Conservation (phyloP, 257 asterid species). For the Solanum bulbocastanum region DNA sequence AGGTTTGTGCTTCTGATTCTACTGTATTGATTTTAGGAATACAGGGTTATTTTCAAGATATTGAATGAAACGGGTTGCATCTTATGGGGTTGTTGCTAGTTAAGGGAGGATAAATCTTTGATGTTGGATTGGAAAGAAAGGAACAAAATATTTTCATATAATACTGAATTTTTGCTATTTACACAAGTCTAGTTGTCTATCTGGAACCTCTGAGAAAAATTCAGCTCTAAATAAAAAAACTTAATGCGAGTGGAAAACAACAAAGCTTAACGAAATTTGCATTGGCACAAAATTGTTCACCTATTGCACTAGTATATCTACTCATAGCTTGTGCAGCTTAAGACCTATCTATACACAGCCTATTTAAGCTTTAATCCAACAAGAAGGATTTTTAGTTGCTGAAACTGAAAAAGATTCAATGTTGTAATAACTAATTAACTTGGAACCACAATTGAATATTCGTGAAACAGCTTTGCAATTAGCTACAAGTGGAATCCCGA, state of each 20-base stretch:
- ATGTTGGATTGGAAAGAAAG: background rate
- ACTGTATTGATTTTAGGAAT: background rate
- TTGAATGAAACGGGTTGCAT: background rate
- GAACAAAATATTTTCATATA: background rate
- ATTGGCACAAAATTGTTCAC: background rate
- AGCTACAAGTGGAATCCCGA: background rate
- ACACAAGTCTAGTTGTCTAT: background rate
- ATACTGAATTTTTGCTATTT: background rate
- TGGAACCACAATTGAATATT: background rate
- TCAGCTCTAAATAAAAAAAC: background rate
- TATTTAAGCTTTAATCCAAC: background rate
- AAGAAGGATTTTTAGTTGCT: background rate
- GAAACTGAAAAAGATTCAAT: background rate
- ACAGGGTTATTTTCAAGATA: background rate
- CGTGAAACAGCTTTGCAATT: background rate
- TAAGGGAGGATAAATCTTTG: background rate
- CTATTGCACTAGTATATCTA: background rate
- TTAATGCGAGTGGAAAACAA: background rate
- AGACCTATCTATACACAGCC: background rate
- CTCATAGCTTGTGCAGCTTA: background rate
- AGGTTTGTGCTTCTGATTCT: slow-evolving; percentile 45
- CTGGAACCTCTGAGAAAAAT: background rate
- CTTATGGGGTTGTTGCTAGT: background rate
- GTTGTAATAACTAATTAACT: background rate
- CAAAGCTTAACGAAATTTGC: background rate